Percentiles rank a stretch among this genome's conserved stretches.
These are phyloP conservation scores for Xylaria palmicola DNA, from an alignment of 495 filamentous ascomycete species.

Conservation along the genomic window DNA sequence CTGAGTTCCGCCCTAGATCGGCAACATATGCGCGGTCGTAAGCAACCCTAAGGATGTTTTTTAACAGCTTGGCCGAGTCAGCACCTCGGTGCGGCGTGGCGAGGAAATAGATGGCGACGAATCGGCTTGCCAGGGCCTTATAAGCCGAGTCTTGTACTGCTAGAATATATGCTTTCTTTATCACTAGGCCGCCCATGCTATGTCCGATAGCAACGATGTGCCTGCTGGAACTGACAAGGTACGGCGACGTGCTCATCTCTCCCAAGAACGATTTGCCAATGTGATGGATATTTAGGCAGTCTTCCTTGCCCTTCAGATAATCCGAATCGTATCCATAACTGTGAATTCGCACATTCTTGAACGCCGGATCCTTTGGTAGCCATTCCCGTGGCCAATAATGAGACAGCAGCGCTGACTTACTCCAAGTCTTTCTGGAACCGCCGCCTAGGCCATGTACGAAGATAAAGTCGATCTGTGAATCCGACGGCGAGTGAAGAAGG, in stretches of 20 bases:
- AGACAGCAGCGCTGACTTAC: constrained; percentile 9
- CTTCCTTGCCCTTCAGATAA: constrained; percentile 27
- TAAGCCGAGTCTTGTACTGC: constrained; percentile 26
- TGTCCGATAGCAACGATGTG: constrained; percentile 50
- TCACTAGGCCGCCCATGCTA: constrained; percentile 54
- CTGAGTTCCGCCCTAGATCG: not conserved
- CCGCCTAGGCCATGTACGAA: constrained; percentile 37
- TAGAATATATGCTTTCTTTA: constrained; percentile 46
- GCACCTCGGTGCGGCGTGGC: constrained; percentile 54
- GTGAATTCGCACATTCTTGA: constrained; percentile 27
- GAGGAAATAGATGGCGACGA: constrained; percentile 51
- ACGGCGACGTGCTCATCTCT: constrained; percentile 34
- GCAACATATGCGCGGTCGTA: not conserved
- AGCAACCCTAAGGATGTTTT: constrained; percentile 15
- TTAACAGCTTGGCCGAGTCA: constrained; percentile 40
- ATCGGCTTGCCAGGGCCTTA: constrained; percentile 26
- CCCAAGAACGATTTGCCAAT: constrained; percentile 45
- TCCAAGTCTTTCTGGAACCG: constrained; percentile 33
- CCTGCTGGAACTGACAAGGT: constrained; percentile 23
- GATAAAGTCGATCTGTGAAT: constrained; percentile 33
- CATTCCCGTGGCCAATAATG: constrained; percentile 34
- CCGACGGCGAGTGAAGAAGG: not conserved
- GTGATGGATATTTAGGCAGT: constrained; percentile 40
- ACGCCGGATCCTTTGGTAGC: constrained; percentile 28
- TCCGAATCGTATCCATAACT: constrained; percentile 31